A percentile compares a stretch with the other conserved stretches of the same genome.
These are phyloP conservation scores for Flaveria brownii DNA, from an alignment of 129 eudicot species.

Conservation along the genomic window DNA sequence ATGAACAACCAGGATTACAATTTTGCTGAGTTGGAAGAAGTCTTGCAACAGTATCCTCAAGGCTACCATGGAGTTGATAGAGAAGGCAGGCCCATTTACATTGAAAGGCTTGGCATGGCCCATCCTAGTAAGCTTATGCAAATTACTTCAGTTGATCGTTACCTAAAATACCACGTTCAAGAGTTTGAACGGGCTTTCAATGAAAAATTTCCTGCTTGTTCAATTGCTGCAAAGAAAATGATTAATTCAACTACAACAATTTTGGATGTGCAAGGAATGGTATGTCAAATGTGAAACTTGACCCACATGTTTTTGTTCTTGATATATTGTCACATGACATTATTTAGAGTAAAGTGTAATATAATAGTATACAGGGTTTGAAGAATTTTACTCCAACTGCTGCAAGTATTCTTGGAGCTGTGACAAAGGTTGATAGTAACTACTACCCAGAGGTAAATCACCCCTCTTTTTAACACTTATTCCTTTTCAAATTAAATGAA, in stretches of 20 bases:
- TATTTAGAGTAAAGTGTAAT: constrained; percentile 15
- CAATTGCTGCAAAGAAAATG: constrained; percentile 78
- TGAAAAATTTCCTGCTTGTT: constrained; percentile 85
- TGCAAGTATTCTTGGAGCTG: constrained; percentile 73
- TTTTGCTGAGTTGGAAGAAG: constrained; percentile 77
- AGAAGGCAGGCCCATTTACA: constrained; percentile 88
- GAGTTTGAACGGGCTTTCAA: constrained; percentile 75
- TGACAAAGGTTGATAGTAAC: constrained; percentile 69
- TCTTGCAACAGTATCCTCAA: constrained; percentile 78
- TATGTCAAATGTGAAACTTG: constrained; percentile 34
- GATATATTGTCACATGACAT: neutral
- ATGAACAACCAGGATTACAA: constrained; percentile 55
- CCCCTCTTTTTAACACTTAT: neutral
- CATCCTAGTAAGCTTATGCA: constrained; percentile 81
- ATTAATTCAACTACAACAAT: constrained; percentile 83
- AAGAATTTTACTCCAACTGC: constrained; percentile 77
- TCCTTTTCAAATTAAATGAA: neutral
- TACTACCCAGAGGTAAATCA: constrained; percentile 80
- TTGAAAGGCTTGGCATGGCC: constrained; percentile 83
- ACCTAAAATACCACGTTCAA: constrained; percentile 80
- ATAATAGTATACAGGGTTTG: constrained; percentile 56
- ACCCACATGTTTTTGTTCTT: neutral
- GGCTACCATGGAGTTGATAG: constrained; percentile 97
- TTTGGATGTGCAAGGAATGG: constrained; percentile 90
- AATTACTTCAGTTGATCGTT: constrained; percentile 68